phyloP scores from a whole-genome alignment of 208 protist species.

The Naegleria gruberi region DNA sequence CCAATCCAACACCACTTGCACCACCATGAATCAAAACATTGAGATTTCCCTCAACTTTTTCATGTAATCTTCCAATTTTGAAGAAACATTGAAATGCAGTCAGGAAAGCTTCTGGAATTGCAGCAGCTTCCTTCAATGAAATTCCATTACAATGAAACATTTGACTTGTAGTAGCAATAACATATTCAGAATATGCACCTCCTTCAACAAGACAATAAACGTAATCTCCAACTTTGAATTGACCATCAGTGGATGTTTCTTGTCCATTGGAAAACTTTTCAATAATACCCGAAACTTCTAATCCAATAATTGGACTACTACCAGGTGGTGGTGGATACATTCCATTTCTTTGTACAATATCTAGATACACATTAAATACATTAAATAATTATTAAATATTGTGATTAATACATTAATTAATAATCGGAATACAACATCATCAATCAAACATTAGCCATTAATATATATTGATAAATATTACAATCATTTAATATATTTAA shows the following conservation, averaged over 20 bases:
- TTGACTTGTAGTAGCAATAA: constrained; percentile 55
- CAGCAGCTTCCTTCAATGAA: constrained; percentile 69
- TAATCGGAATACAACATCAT: too few species aligned
- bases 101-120: constrained; percentile 77
- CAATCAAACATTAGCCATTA: too few species aligned
- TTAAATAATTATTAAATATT: too few species aligned
- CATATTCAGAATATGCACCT: constrained; percentile 79
- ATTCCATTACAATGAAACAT: constrained; percentile 63
- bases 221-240: constrained; percentile 64
- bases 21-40: constrained; percentile 71
- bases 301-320: constrained; percentile 61
- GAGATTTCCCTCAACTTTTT: constrained; percentile 50
- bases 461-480: too few species aligned
- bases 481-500: too few species aligned
- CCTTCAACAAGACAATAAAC: constrained; percentile 71
- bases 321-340: constrained; percentile 73
- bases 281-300: constrained; percentile 75
- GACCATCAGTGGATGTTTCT: constrained; percentile 37
- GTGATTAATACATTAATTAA: too few species aligned
- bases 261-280: constrained; percentile 44
- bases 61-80: constrained; percentile 43
- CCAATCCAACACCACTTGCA: constrained; percentile 64
- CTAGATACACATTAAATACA: too few species aligned
- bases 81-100: constrained; percentile 78
- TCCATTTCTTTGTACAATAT: constrained; percentile 63